Evolutionary conservation across 257 asterid species (phyloP).

Genomic region (Linaria vulgaris): DNA sequence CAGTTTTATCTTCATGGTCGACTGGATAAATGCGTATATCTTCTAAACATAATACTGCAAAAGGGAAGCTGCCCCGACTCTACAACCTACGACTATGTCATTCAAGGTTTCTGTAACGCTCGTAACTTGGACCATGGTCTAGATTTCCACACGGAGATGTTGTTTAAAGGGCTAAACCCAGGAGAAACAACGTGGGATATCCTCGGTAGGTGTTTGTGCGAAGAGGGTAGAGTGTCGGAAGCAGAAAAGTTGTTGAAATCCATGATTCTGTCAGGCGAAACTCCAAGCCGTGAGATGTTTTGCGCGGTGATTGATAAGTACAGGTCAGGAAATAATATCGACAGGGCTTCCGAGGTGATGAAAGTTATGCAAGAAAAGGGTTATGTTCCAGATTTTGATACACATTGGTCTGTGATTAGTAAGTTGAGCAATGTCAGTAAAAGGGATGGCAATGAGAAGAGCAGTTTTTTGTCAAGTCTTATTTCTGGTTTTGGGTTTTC

Average conservation of each 20-base stretch:
- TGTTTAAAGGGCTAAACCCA: slow-evolving; percentile 48
- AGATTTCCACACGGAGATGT: slow-evolving; percentile 75
- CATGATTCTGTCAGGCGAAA: slow-evolving; percentile 55
- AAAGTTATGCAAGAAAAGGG: slow-evolving; percentile 73
- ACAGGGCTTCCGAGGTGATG: slow-evolving; percentile 55
- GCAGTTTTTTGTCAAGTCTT: slow-evolving; percentile 61
- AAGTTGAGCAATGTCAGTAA: slow-evolving; percentile 46
- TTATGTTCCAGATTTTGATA: slow-evolving; percentile 68
- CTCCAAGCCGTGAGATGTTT: slow-evolving; percentile 67
- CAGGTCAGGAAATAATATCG: slow-evolving; percentile 40
- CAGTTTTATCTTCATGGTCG: slow-evolving; percentile 51
- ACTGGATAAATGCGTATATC: slow-evolving; percentile 58
- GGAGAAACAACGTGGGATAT: slow-evolving; percentile 46
- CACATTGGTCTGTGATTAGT: slow-evolving; percentile 86
- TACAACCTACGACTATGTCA: slow-evolving; percentile 51
- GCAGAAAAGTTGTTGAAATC: slow-evolving; percentile 54
- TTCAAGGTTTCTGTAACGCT: slow-evolving; percentile 44
- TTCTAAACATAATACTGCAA: slow-evolving; percentile 59
- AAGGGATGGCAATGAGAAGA: slow-evolving; percentile 21
- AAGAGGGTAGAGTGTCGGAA: slow-evolving; percentile 46
- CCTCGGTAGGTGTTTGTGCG: slow-evolving; percentile 45
- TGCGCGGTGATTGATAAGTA: slow-evolving; percentile 45
- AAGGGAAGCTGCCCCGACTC: slow-evolving; percentile 54
- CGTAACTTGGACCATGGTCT: slow-evolving; percentile 49
- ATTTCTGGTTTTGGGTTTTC: slow-evolving; percentile 64